Percentiles rank a stretch among this genome's conserved stretches.
phyloP scores from a whole-genome alignment of 768 basidiomycete genomes.

The Dioszegia crocea region DNA sequence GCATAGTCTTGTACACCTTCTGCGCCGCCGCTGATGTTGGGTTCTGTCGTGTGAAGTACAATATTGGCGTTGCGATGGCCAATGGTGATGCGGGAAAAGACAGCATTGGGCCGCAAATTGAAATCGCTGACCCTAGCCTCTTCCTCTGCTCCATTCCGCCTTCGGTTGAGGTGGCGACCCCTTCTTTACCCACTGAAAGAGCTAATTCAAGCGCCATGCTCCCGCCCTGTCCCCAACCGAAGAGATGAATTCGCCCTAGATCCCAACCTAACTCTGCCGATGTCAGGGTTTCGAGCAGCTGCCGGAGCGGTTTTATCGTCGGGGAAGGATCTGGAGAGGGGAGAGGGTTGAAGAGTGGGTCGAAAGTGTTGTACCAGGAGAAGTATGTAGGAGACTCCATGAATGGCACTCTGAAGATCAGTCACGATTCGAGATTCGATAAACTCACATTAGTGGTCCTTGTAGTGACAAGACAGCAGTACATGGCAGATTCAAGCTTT shows the following conservation, averaged over 20 bases:
- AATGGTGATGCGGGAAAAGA: conserved; percentile 24
- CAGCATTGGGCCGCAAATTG: conserved; percentile 34
- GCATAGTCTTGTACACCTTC: conserved; percentile 11
- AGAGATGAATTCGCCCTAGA: conserved; percentile 38
- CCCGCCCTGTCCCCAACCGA: conserved; percentile 48
- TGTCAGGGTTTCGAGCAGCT: conserved; percentile 24
- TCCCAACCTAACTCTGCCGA: conserved; percentile 32
- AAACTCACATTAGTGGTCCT: conserved; percentile 21
- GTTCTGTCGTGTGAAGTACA: conserved; percentile 30
- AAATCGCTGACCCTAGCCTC: conserved; percentile 14
- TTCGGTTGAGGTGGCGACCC: neutral
- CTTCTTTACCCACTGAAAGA: conserved; percentile 19
- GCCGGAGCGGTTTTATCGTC: conserved; percentile 16
- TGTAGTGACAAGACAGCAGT: conserved; percentile 43
- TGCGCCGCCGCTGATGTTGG: conserved; percentile 12
- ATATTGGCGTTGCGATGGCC: conserved; percentile 27
- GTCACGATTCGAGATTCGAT: neutral
- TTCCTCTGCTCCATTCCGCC: neutral
- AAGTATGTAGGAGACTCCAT: conserved; percentile 34
- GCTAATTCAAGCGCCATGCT: conserved; percentile 40
- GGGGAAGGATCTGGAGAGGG: conserved; percentile 28
- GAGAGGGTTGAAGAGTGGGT: conserved; percentile 33
- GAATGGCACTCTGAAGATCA: conserved; percentile 28
- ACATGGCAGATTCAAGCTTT: conserved; percentile 37
- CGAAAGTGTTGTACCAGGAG: conserved; percentile 44